Evolutionary conservation across 208 protist genomes (phyloP), one percentile per base, ranked within the genome.

Genomic region (Trypanosoma caninum): DNA sequence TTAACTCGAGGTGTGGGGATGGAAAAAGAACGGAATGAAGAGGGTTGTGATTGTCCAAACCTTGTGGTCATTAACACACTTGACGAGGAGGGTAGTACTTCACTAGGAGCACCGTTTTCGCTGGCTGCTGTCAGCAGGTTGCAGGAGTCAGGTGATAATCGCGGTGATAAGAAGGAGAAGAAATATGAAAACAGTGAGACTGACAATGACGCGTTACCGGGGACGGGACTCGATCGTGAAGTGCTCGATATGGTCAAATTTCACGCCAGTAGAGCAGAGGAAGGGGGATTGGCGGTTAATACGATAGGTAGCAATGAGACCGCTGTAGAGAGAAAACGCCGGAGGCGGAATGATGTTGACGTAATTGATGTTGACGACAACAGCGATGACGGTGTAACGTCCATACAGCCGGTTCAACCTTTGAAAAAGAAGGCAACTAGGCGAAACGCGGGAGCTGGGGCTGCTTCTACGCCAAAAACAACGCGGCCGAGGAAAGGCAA

Each of bases 171-270:
- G 38, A 8, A 37, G 59, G 34, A 50, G 37, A 38, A 64, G 23
- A n/a, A 23, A 25, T 48, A 55, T 31, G 23, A 61, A 52, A 53
- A 69, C 11, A 54, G 42, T 14, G 74, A 78, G 2, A 69, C 68
- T 13, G 76, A 67, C 0, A 60, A 64, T 10, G 80, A 87, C 59
- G 85, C 75, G 56, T 69, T 92, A 42, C 81, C 85, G 3, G 76
- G 62, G 23, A 74, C 82, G 50, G 84, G 84, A 0, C 66, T 91
- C 2, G 67, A 68, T 31, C 76, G 63, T 40, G 67, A 69, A 18
- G 52, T 63, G 2, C 34, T 89, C n/a, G n/a, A n/a, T n/a, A n/a
- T n/a, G 4, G 57, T 77, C 56, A 60, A 42, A 47, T 18, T 85
- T 2, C 51, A 81, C 35, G 66, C 73, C 6, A n/a, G n/a, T n/a